Evolutionary conservation across 768 basidiomycete genomes (phyloP).

Genomic region (Paxillus rubicundulus): DNA sequence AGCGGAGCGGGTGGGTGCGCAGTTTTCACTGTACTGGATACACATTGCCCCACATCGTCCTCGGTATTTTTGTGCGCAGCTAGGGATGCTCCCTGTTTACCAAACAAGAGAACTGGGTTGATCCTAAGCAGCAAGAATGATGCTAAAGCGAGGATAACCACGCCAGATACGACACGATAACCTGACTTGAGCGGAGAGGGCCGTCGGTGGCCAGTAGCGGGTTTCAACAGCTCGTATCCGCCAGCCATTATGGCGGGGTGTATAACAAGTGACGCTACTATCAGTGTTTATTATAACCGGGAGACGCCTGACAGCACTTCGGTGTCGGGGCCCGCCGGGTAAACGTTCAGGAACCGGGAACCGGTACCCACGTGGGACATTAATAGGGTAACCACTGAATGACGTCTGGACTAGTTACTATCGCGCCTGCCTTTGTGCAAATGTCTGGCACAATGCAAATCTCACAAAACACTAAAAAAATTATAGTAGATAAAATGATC

Average conservation of each 20-base stretch:
- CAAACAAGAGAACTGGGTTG: slow-evolving; percentile 1
- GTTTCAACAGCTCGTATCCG: slow-evolving; percentile 19
- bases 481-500: too few species aligned
- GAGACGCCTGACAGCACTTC: too few species aligned
- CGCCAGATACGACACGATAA: slow-evolving; percentile 11
- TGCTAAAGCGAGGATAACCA: slow-evolving; percentile 12
- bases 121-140: slow-evolving; percentile 13
- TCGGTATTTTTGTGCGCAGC: slow-evolving; percentile 1
- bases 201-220: neutral
- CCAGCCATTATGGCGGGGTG: slow-evolving; percentile 16
- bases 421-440: neutral
- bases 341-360: too few species aligned
- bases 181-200: slow-evolving; percentile 5
- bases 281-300: too few species aligned
- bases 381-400: too few species aligned
- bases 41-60: slow-evolving; percentile 34
- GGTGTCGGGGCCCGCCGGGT: too few species aligned
- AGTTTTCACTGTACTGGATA: slow-evolving; percentile 26
- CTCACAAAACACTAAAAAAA: too few species aligned
- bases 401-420: too few species aligned
- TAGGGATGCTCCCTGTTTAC: neutral
- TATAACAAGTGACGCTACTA: neutral
- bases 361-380: too few species aligned
- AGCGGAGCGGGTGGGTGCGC: slow-evolving; percentile 41
- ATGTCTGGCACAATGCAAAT: too few species aligned